Evolutionary conservation across 805 yeast species (phyloP), one percentile per base, ranked within the genome.

Genomic region (Kodamaea kakaduensis): DNA sequence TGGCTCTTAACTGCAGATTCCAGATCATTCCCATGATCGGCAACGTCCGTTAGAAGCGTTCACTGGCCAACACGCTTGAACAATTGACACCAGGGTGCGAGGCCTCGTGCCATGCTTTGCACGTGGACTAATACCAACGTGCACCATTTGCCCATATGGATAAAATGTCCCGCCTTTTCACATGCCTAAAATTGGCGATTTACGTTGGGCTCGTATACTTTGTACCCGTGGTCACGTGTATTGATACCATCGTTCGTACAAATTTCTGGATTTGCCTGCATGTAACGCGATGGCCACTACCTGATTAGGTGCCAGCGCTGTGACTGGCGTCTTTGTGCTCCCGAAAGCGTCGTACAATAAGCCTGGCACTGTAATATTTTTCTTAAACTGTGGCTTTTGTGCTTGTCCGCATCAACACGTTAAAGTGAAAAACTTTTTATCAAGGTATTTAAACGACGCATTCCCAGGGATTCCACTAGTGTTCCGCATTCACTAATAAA

Each of bases 361-460:
- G n/a, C n/a, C n/a, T n/a, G n/a, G n/a, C n/a, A n/a, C n/a, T n/a
- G n/a, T 26, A 26, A 18, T 16, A 26, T 15, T 15, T 26, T 26
- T 26, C 31, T 13, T 5, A 14, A 7, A 34, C 15, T 34, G 37
- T 34, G 37, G 37, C 37, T 26, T 26, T 34, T 27, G 13, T 24
- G 15, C 18, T 17, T 13, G 17, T 16, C 19, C 17, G 17, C 29
- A 26, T 26, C 10, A 8, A 13, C 10, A 16, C 29, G 29, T 20
- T 25, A 32, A 8, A n/a, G 19, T 25, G 25, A 34, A 34, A 34
- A 34, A 25, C 20, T 24, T 25, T 18, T n/a, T 14, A 9, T 5
- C 3, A 19, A 18, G 19, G 21, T 30, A 30, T 20, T 20, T 13
- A 14, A 12, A 19, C 10, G n/a, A n/a, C 16, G 15, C 12, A 13